Base-by-base conservation (phyloP, 129 eudicot genomes). In the Flaveria sonorensis region DNA sequence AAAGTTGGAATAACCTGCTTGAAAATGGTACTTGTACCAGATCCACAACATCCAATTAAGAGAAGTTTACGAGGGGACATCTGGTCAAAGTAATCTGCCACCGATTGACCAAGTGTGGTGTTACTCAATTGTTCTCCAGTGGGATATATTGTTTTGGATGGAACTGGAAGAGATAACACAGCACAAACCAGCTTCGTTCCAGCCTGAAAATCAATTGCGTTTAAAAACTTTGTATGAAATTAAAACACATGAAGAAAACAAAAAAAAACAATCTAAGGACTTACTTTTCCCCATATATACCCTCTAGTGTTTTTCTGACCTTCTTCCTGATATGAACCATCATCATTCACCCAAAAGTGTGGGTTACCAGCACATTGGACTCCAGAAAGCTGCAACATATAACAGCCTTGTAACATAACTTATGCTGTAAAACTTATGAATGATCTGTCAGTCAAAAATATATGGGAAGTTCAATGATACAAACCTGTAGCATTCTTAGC, bases 281-380 rank as follows among this genome's bases (percentile, higher is more conserved):
- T 69, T 48, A 95, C 99, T 91, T 95, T 95, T 77, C 99, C 99
- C 99, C 99, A 95, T 21, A 95, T 91, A 77, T 86, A 95, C 23
- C 99, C 99, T 83, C 91, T 89, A 3, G 97, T 95, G 76, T 95
- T 95, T 76, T 91, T 95, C 77, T 95, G 99, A 36, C 99, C 99
- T 84, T 95, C 99, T 83, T 95, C 99, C 74, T 95, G 99, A 77
- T 95, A 95, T 8, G 99, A 95, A 75, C 99, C 99, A 77, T 95
- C 99, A 46, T 95, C 99, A 51, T 95, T 95, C 81, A 95, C 97
- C 99, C 99, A 95, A 85, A 95, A 95, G 80, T 95, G 99, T 64
- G 99, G 99, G 82, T 91, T 95, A 24, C 99, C 99, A 50, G 99
- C 99, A 85, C 97, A 91, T 68, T 95, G 99, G 62, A 95, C 99